A percentile compares a stretch with the other conserved stretches of the same genome.
These are phyloP conservation scores for Balakata baccata DNA, from an alignment of 345 rosid species.

Conservation along the genomic window DNA sequence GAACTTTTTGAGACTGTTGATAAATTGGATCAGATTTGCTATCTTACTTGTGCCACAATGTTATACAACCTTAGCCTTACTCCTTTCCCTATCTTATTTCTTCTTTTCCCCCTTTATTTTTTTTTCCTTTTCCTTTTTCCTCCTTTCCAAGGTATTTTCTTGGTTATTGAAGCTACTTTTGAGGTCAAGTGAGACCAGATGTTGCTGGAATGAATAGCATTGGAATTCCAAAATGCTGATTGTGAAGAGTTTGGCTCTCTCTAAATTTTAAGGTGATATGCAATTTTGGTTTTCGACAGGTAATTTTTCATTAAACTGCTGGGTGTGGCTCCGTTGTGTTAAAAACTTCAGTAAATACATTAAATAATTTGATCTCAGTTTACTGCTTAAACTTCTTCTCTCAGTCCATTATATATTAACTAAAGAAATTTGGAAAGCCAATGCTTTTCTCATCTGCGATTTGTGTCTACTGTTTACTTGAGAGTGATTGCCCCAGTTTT, in stretches of 20 bases:
- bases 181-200: slow-evolving; percentile 27
- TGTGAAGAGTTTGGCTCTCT: slow-evolving; percentile 32
- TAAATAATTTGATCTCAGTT: neutral
- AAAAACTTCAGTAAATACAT: neutral
- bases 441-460: neutral
- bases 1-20: slow-evolving; percentile 17
- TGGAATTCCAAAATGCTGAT: slow-evolving; percentile 26
- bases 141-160: slow-evolving; percentile 20
- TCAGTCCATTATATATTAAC: neutral
- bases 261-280: slow-evolving; percentile 27
- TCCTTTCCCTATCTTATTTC: neutral
- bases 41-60: neutral
- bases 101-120: neutral
- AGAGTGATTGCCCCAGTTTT: neutral
- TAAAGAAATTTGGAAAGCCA: neutral
- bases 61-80: slow-evolving; percentile 10
- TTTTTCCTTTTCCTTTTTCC: neutral
- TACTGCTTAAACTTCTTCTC: neutral
- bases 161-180: slow-evolving; percentile 27
- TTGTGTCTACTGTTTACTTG: neutral
- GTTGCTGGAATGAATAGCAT: slow-evolving; percentile 19
- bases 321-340: neutral
- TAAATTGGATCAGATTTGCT: slow-evolving; percentile 13
- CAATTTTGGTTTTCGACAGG: slow-evolving; percentile 36
- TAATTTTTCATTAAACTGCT: slow-evolving; percentile 23